Evolutionary conservation across 805 yeast genomes (phyloP), one percentile per base, ranked within the genome.

Genomic region (Scheffersomyces ergatensis): DNA sequence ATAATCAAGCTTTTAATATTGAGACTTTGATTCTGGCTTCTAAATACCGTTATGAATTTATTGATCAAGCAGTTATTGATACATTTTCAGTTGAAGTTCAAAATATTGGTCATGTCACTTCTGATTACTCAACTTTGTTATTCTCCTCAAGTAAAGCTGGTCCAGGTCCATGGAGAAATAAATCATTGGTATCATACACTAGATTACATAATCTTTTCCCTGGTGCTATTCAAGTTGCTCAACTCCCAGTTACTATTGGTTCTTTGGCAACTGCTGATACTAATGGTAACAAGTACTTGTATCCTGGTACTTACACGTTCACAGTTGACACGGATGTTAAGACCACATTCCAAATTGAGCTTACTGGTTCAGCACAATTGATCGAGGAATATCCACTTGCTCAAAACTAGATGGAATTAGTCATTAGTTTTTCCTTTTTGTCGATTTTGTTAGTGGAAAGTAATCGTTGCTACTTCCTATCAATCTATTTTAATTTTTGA

Each of bases 221-320:
- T 6, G 30, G 30, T 14, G 32, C 25, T 20, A 16, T 20, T 8
- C 36, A 37, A 37, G 19, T 19, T 32, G 40, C 40, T 19, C 25
- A 32, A 29, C 30, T 37, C 7, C 31, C 40, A 19, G 40, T 37
- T 26, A 37, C 40, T 18, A 14, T 37, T 14, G 40, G 34, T 32
- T 31, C 40, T 11, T 30, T 37, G 17, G 11, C 25, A 26, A 20
- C 33, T 23, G 33, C 29, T 26, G 40, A 37, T 26, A 8, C 36
- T 19, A 17, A 37, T n/a, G 40, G 40, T 31, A 37, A 37, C 32
- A 37, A 19, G 15, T 37, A 29, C 23, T 14, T 37, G 4, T 37
- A 37, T 34, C 40, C 40, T 19, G 40, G 40, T 37, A 37, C 35
- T 32, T 37, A 37, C 36, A 37, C 30, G 17, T 37, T 37, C 25